Base-by-base conservation (phyloP, 768 basidiomycete genomes). In the Podaxis sp. region DNA sequence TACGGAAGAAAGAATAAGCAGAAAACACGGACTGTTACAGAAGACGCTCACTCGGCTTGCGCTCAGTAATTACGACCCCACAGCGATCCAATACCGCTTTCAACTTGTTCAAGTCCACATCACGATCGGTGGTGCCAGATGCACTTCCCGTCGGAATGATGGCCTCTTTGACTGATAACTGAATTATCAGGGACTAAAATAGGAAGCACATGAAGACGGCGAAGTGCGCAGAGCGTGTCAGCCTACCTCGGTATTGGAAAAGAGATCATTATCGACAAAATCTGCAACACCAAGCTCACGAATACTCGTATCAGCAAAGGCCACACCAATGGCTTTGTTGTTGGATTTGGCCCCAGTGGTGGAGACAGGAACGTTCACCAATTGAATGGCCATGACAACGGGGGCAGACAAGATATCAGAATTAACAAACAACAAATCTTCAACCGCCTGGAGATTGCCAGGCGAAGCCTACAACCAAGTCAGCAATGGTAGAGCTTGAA, bases 121-220 rank as follows among this genome's bases (percentile, higher is more conserved):
- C 95, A 26, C 90, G 85, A 70, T 92, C 90, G 0, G 90, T 90
- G 2, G 78, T 86, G 0, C 89, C 90, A 42, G 86, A 82, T 0
- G 78, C 76, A 4, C 91, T 90, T n/a, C 89, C 89, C 0, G 85
- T 86, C 1, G 90, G 81, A 46, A 99, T 79, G 59, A 99, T 82
- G 2, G 94, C 95, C 74, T 99, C 97, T 72, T 99, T 99, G n/a
- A 95, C 93, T 0, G 94, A 95, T 2, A 99, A 84, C 72, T 99
- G 97, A 63, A 99, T 99, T 39, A 98, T 78, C 38, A 99, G 83
- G 1, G 95, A 95, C 96, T 98, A 69, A 7, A 46, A 19, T 38
- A 2, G 33, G 33, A 22, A 13, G 6, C 22, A 11, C 6, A 17
- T 48, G 36, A 7, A 49, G 15, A 9, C 36, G 12, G 19, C 8